Evolutionary conservation across 2,329 filamentous ascomycete species (phyloP).

Genomic region (Aspergillus sp.): DNA sequence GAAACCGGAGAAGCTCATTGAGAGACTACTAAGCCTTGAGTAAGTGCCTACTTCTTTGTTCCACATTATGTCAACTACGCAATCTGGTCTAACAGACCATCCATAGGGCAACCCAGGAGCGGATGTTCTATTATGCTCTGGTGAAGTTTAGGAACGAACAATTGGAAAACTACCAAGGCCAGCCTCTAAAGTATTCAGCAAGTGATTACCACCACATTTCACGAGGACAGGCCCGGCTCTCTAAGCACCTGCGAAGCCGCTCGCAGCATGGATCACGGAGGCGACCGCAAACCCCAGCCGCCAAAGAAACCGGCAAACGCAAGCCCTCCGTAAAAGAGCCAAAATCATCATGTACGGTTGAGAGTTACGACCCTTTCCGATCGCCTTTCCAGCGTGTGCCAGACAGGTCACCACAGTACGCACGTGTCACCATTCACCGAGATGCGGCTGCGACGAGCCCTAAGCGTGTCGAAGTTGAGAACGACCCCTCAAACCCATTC

Average conservation of each 20-base stretch:
- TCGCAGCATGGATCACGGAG: conserved; percentile 24
- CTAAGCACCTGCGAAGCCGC: conserved; percentile 21
- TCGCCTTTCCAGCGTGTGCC: conserved; percentile 60
- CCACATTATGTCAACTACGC: background rate
- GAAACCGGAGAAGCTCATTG: conserved; percentile 68
- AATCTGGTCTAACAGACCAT: background rate
- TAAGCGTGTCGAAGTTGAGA: conserved; percentile 6
- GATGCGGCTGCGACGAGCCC: conserved; percentile 23
- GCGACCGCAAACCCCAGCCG: conserved; percentile 17
- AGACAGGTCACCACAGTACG: conserved; percentile 54
- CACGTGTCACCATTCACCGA: conserved; percentile 69
- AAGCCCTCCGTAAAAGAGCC: conserved; percentile 52
- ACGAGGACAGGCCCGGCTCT: conserved; percentile 34
- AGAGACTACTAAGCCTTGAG: conserved; percentile 66
- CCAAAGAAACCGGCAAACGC: conserved; percentile 54
- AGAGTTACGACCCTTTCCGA: conserved; percentile 83
- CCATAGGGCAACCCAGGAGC: conserved; percentile 77
- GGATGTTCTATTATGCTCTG: conserved; percentile 86
- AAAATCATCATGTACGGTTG: conserved; percentile 44
- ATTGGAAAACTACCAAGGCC: conserved; percentile 78
- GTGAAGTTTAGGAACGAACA: conserved; percentile 79
- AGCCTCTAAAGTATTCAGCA: conserved; percentile 75
- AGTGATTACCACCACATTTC: conserved; percentile 86
- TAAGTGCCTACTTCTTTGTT: conserved; percentile 44
- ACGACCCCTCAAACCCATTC: conserved; percentile 20